Conservation (phyloP, 2,329 filamentous ascomycete genomes). For the Botryotinia convoluta region DNA sequence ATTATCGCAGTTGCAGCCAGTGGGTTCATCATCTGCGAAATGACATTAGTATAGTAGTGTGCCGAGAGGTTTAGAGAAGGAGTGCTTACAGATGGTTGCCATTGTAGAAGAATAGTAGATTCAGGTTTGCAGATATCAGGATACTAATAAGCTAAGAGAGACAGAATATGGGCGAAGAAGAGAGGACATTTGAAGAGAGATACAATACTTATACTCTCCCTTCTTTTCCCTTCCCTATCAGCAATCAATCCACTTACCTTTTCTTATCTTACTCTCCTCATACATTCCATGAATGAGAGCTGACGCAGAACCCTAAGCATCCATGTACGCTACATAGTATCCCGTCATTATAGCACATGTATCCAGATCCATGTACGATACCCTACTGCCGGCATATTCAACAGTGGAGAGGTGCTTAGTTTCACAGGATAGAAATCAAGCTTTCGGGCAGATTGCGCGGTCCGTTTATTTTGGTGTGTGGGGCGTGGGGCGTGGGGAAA, state of each 20-base stretch:
- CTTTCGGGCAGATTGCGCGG: slow-evolving; percentile 9
- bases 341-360: background rate
- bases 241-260: background rate
- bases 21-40: slow-evolving; percentile 27
- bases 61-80: background rate
- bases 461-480: background rate
- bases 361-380: background rate
- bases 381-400: background rate
- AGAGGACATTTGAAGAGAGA: background rate
- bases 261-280: background rate
- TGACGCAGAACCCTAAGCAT: background rate
- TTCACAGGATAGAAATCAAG: slow-evolving; percentile 1
- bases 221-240: background rate
- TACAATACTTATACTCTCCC: slow-evolving; percentile 5
- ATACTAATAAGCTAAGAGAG: background rate
- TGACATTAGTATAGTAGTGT: background rate
- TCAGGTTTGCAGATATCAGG: background rate
- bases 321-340: background rate
- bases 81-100: slow-evolving; percentile 15
- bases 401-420: background rate
- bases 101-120: background rate
- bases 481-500: background rate
- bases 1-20: slow-evolving; percentile 30
- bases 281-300: background rate
- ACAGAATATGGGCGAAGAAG: too few species aligned